Evolutionary conservation across 2,329 filamentous ascomycete species (phyloP).

Genomic region (Cladobotryum mycophilum): DNA sequence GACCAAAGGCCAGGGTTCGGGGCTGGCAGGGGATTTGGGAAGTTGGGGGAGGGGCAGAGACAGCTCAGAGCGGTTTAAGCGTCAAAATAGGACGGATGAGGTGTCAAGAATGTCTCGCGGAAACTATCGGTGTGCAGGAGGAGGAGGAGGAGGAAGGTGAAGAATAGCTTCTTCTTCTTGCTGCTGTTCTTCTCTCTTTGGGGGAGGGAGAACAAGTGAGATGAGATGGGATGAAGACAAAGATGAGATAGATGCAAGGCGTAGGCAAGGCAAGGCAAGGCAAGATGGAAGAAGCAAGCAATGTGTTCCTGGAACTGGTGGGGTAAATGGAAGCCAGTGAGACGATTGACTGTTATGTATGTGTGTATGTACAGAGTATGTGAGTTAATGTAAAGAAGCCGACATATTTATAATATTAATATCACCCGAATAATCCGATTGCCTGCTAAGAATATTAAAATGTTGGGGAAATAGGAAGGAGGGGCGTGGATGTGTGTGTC

Average conservation of each 20-base stretch:
- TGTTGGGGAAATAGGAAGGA: slow-evolving; percentile 3
- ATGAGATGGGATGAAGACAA: not conserved
- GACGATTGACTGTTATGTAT: no score
- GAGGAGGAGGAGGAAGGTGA: slow-evolving; percentile 2
- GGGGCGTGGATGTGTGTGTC: slow-evolving; percentile 1
- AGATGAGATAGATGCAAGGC: no score
- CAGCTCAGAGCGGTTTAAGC: slow-evolving; percentile 6
- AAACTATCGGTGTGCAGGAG: slow-evolving; percentile 9
- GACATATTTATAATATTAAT: slow-evolving; percentile 5
- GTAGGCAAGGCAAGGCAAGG: not conserved
- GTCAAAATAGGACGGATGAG: no score
- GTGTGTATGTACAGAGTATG: no score
- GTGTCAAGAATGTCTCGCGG: slow-evolving; percentile 1
- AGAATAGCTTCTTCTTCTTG: not conserved
- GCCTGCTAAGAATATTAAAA: no score
- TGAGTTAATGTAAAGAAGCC: not conserved
- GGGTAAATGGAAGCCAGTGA: slow-evolving; percentile 2
- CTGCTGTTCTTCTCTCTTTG: not conserved
- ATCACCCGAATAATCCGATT: not conserved
- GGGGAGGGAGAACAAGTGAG: no score
- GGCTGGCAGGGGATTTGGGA: not conserved
- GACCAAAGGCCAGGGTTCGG: slow-evolving; percentile 1
- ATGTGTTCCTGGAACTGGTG: slow-evolving; percentile 1
- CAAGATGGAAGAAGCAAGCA: not conserved
- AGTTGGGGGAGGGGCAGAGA: slow-evolving; percentile 3